These are phyloP conservation scores for Magnusiomyces magnusii DNA, from an alignment of 1,139 yeast genomes.

Conservation along the genomic window DNA sequence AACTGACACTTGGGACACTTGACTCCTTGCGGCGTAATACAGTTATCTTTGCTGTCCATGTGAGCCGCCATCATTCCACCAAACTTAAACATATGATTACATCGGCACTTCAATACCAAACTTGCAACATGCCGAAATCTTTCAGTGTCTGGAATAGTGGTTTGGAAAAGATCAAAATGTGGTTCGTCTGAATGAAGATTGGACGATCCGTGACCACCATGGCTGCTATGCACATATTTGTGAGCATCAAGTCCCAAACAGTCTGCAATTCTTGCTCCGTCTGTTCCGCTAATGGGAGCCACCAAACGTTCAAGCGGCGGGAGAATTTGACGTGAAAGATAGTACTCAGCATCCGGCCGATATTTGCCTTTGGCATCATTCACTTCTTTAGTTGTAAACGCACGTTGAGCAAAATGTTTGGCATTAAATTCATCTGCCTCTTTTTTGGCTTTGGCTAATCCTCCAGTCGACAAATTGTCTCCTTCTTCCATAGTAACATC, in stretches of 20 bases:
- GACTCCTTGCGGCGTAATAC: conserved; percentile 60
- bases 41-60: conserved; percentile 37
- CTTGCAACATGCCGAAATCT: conserved; percentile 62
- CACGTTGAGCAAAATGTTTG: conserved; percentile 58
- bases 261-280: conserved; percentile 67
- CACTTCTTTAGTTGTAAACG: conserved; percentile 70
- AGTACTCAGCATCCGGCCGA: conserved; percentile 68
- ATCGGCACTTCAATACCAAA: conserved; percentile 53
- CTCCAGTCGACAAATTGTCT: neutral
- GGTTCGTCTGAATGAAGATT: conserved; percentile 31
- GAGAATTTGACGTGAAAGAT: conserved; percentile 79
- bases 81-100: conserved; percentile 55
- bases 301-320: conserved; percentile 88
- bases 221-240: conserved; percentile 39
- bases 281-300: conserved; percentile 82
- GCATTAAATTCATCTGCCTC: neutral
- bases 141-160: conserved; percentile 73
- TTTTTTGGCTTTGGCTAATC: neutral
- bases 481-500: conserved; percentile 18
- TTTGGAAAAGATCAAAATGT: conserved; percentile 69
- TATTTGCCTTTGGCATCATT: conserved; percentile 44
- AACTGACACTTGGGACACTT: conserved; percentile 55
- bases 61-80: conserved; percentile 51
- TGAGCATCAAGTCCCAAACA: conserved; percentile 71
- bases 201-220: conserved; percentile 32